phyloP scores from a whole-genome alignment of 345 rosid species.

The Diplotaxis tenuifolia region DNA sequence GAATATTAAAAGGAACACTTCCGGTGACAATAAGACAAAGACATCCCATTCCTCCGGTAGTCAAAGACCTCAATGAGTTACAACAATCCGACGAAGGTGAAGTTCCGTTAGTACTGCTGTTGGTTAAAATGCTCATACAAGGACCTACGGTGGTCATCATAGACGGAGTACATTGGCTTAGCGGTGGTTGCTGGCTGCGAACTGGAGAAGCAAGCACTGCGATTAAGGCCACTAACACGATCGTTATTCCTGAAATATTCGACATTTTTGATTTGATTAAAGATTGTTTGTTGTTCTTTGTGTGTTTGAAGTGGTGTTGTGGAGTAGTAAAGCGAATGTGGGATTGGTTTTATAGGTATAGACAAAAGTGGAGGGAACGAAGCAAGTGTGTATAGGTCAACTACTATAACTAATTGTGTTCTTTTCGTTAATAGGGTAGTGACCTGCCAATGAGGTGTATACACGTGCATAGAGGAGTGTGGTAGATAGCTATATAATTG shows the following conservation, averaged over 20 bases:
- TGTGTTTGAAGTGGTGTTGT: conserved; percentile 12
- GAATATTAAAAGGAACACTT: conserved; percentile 63
- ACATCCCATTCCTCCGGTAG: conserved; percentile 63
- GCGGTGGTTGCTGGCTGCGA: conserved; percentile 44
- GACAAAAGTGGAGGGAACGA: conserved; percentile 35
- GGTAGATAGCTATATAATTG: conserved; percentile 16
- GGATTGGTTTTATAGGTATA: conserved; percentile 29
- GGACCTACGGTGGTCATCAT: conserved; percentile 57
- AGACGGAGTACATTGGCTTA: conserved; percentile 52
- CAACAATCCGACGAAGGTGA: conserved; percentile 67
- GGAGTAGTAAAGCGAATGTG: conserved; percentile 21
- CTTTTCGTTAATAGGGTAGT: conserved; percentile 16
- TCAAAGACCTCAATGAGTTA: conserved; percentile 54
- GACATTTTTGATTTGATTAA: conserved; percentile 12
- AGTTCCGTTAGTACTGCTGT: conserved; percentile 57
- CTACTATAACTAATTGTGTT: conserved; percentile 34
- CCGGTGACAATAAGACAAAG: conserved; percentile 69
- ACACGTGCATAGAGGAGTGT: conserved; percentile 11
- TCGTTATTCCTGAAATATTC: not conserved
- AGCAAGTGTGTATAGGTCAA: conserved; percentile 25
- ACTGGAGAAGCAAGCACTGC: conserved; percentile 35
- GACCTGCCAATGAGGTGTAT: not conserved
- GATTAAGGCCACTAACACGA: conserved; percentile 6
- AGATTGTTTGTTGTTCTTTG: conserved; percentile 11
- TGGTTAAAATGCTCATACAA: conserved; percentile 67